Conservation (phyloP, 2,329 filamentous ascomycete genomes). For the Fonsecaea monophora region DNA sequence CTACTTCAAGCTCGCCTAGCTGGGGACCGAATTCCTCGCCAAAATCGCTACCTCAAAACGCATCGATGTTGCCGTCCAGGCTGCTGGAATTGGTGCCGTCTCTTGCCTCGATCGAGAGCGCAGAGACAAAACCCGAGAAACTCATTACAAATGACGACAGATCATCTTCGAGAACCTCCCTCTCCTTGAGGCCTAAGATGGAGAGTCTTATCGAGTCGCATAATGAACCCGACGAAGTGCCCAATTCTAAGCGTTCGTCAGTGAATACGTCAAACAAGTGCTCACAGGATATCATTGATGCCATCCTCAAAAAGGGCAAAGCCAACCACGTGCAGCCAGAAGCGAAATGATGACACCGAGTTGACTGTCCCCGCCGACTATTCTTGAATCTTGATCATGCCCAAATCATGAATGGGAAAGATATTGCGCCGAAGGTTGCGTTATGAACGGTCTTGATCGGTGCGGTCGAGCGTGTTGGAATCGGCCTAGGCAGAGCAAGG, state of each 20-base stretch:
- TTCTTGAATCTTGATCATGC: background rate
- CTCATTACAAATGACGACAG: slow-evolving; percentile 9
- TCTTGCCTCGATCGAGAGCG: slow-evolving; percentile 7
- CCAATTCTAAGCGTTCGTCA: slow-evolving; percentile 1
- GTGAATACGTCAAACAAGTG: slow-evolving; percentile 24
- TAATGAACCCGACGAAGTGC: slow-evolving; percentile 2
- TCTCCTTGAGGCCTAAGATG: slow-evolving; percentile 11
- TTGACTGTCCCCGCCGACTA: background rate
- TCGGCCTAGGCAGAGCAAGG: background rate
- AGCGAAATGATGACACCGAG: slow-evolving; percentile 8
- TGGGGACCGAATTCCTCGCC: slow-evolving; percentile 11
- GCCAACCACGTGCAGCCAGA: slow-evolving; percentile 3
- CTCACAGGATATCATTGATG: slow-evolving; percentile 31
- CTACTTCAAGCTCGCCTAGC: slow-evolving; percentile 16
- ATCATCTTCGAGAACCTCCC: slow-evolving; percentile 5
- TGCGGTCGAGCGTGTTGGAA: background rate
- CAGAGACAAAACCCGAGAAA: slow-evolving; percentile 10
- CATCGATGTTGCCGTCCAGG: slow-evolving; percentile 2
- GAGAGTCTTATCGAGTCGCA: slow-evolving; percentile 14
- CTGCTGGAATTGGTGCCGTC: slow-evolving; percentile 21
- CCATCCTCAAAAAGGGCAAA: slow-evolving; percentile 31
- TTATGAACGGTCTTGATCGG: background rate
- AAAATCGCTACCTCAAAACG: slow-evolving; percentile 8
- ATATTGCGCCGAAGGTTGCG: background rate
- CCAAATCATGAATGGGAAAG: background rate